A percentile compares a stretch with the other conserved stretches of the same genome.
Evolutionary conservation across 2,329 filamentous ascomycete species (phyloP).

Genomic region (Magnaporthiopsis poae): DNA sequence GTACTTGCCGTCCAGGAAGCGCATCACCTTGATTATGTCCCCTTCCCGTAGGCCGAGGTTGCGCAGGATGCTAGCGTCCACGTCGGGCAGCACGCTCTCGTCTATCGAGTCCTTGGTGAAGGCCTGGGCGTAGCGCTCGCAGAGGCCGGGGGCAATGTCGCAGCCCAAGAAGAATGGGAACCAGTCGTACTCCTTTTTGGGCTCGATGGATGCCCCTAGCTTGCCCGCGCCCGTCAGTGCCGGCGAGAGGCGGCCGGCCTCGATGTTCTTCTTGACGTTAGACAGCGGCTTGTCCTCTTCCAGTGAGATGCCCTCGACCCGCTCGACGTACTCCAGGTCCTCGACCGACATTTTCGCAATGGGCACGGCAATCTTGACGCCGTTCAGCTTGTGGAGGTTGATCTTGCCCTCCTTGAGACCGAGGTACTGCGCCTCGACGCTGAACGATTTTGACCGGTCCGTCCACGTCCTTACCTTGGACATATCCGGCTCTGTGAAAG

Average conservation of each 20-base stretch:
- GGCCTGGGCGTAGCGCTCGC: constrained; percentile 84
- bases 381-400: constrained; percentile 94
- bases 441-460: constrained; percentile 89
- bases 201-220: constrained; percentile 54
- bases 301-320: constrained; percentile 72
- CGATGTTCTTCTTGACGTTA: constrained; percentile 54
- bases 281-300: constrained; percentile 92
- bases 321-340: constrained; percentile 91
- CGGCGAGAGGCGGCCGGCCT: constrained; percentile 8
- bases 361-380: constrained; percentile 95
- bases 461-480: constrained; percentile 85
- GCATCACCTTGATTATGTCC: constrained; percentile 92
- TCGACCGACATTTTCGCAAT: constrained; percentile 90
- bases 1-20: constrained; percentile 72
- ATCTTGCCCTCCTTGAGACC: constrained; percentile 93
- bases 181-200: constrained; percentile 83
- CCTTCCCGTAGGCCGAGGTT: constrained; percentile 91
- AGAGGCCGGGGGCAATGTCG: constrained; percentile 83
- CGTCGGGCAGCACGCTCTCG: constrained; percentile 81
- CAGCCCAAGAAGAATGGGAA: constrained; percentile 95
- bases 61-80: constrained; percentile 70
- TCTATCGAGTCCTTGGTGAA: constrained; percentile 92
- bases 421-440: constrained; percentile 92
- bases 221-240: constrained; percentile 4
- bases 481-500: constrained; percentile 61